Evolutionary conservation across 164 flowering plant species (phyloP).

Genomic region (Nymphaea colorata): DNA sequence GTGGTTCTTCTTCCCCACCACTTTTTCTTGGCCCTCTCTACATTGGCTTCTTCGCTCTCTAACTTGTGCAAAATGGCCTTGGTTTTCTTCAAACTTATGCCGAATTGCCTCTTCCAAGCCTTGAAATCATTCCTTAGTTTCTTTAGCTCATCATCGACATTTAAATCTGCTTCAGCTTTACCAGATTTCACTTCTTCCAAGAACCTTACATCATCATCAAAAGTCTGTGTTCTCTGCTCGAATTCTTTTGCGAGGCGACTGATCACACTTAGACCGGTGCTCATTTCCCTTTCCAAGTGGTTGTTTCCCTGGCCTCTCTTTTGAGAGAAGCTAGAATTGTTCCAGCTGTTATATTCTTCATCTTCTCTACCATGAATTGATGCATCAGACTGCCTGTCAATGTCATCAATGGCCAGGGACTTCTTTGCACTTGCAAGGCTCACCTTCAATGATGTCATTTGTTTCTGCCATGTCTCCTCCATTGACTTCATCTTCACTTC

Average conservation of each 20-base stretch:
- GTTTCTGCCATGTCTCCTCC: conserved; percentile 99
- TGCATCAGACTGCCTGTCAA: conserved; percentile 62
- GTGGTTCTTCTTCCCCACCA: conserved; percentile 93
- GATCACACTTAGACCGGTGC: conserved; percentile 71
- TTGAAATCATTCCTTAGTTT: conserved; percentile 82
- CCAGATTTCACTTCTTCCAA: conserved; percentile 95
- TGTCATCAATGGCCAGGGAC: conserved; percentile 71
- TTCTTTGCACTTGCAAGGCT: conserved; percentile 89
- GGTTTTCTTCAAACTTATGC: conserved; percentile 64
- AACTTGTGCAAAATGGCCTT: conserved; percentile 71
- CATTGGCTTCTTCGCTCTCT: conserved; percentile 45
- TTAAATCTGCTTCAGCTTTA: conserved; percentile 70
- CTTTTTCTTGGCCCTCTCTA: conserved; percentile 47
- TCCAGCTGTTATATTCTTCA: conserved; percentile 38
- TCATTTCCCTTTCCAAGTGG: conserved; percentile 28
- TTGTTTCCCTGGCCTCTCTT: conserved; percentile 38
- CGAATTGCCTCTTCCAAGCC: conserved; percentile 92
- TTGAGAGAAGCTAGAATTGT: conserved; percentile 18
- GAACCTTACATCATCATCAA: conserved; percentile 94
- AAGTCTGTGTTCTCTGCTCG: conserved; percentile 80
- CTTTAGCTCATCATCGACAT: conserved; percentile 75
- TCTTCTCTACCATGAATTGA: conserved; percentile 51
- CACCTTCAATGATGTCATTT: conserved; percentile 87
- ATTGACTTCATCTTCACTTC: conserved; percentile 91
- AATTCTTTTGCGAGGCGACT: conserved; percentile 82